Conservation (phyloP, 148 eudicot genomes). For the Cornus controversa region DNA sequence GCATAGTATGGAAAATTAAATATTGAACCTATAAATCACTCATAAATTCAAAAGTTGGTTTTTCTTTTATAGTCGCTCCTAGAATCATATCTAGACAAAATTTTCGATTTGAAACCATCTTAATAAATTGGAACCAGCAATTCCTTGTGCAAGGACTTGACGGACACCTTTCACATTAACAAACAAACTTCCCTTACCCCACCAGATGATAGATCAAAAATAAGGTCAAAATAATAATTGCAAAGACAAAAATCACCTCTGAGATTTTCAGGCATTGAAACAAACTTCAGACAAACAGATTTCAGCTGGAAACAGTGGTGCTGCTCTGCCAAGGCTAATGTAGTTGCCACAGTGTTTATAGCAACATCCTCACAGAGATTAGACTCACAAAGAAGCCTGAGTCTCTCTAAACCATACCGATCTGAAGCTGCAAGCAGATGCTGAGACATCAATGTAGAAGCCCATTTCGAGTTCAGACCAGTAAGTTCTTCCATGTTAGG, state of each 20-base stretch:
- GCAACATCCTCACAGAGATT: slow-evolving; percentile 80
- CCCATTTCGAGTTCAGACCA: slow-evolving; percentile 72
- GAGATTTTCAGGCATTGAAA: slow-evolving; percentile 88
- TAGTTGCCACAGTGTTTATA: slow-evolving; percentile 86
- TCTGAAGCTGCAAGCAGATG: slow-evolving; percentile 98
- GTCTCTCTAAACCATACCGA: slow-evolving; percentile 83
- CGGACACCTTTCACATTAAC: not conserved
- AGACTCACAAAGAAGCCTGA: slow-evolving; percentile 75
- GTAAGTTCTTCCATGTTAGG: slow-evolving; percentile 82
- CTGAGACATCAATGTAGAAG: slow-evolving; percentile 80
- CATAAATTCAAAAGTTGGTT: too few species aligned
- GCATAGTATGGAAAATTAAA: too few species aligned
- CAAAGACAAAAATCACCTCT: slow-evolving; percentile 48
- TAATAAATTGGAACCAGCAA: too few species aligned
- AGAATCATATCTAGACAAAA: not conserved
- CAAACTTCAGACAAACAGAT: slow-evolving; percentile 77
- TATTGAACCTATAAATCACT: too few species aligned
- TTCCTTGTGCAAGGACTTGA: not conserved
- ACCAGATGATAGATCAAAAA: too few species aligned
- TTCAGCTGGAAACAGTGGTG: slow-evolving; percentile 88
- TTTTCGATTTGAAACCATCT: too few species aligned
- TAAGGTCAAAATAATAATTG: not conserved
- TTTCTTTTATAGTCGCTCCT: not conserved
- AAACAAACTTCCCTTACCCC: not conserved
- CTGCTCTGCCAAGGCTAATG: slow-evolving; percentile 94